Evolutionary conservation across 352 stramenopile genomes (phyloP), one percentile per base, ranked within the genome.

Genomic region (Albugo laibachii): DNA sequence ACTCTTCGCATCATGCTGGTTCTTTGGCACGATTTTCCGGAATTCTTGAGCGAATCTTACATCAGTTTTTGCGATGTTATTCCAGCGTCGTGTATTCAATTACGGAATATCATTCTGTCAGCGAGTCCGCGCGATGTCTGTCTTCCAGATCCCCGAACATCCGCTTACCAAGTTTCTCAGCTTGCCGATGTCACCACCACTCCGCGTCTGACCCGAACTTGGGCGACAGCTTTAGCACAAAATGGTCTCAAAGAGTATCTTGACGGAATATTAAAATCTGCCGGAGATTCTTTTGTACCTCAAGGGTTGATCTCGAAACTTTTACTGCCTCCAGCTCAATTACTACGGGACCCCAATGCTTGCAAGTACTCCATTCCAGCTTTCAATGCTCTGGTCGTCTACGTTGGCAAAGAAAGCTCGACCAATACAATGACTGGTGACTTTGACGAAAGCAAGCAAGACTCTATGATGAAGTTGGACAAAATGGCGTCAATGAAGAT

Each of bases 41-140:
- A 97, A 53, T 99, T 99, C 57, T 54, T 99, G 20, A 88, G 80
- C 53, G 94, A 95, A 47, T 98, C 98, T 60, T 96, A 99, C 68
- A 79, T 97, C 41, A 97, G 83, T 43, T 97, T 99, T 49, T 98
- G 93, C 66, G 95, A 98, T 52, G 84, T 97, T 20, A 89, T 99
- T 36, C 96, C 95, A 6, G 68, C 95, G 3, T 87, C 84, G 42
- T 98, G 93, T 61, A 87, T 99, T 36, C 95, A 99, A 60, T 69
- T 99, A 39, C 80, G 96, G 36, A 99, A 99, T 59, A 73, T 99
- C 39, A 85, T 99, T 38, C 64, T 99, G 13, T 98, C 89, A 34
- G 95, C 96, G 6, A 98, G 97, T 56, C 96, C 95, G 0, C 92
- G 95, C 51, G 88, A 83, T 38, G 98, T 99, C 87, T 80, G 80